Evolutionary conservation across 2,329 filamentous ascomycete species (phyloP).

Genomic region (Thelonectria discophora): DNA sequence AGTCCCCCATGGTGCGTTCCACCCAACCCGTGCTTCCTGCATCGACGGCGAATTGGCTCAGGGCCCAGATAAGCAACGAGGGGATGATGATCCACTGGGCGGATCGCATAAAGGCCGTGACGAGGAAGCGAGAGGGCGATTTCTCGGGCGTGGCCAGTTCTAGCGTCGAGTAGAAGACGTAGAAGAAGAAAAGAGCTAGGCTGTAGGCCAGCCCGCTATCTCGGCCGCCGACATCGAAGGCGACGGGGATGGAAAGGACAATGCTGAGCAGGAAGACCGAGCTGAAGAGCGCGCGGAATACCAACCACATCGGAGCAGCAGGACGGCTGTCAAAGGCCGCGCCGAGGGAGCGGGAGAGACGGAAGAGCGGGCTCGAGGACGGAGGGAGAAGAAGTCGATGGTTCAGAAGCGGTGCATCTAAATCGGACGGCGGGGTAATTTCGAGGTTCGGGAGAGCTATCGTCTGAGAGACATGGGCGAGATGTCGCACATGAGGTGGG

Average conservation of each 20-base stretch:
- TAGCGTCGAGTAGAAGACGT: slow-evolving; percentile 84
- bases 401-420: slow-evolving; percentile 28
- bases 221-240: slow-evolving; percentile 96
- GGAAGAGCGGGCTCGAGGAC: slow-evolving; percentile 24
- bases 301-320: slow-evolving; percentile 75
- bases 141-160: slow-evolving; percentile 82
- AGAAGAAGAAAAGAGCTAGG: slow-evolving; percentile 87
- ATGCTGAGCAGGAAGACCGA: slow-evolving; percentile 89
- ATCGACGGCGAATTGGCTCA: slow-evolving; percentile 95
- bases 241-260: slow-evolving; percentile 93
- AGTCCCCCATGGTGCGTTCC: slow-evolving; percentile 76
- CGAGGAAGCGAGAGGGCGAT: slow-evolving; percentile 77
- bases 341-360: slow-evolving; percentile 34
- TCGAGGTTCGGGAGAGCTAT: slow-evolving; percentile 3
- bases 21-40: slow-evolving; percentile 82
- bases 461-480: slow-evolving; percentile 22
- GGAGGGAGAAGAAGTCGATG: slow-evolving; percentile 3
- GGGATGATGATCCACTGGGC: slow-evolving; percentile 91
- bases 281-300: slow-evolving; percentile 82
- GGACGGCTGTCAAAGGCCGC: slow-evolving; percentile 42
- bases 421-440: slow-evolving; percentile 29
- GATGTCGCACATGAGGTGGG: slow-evolving; percentile 34
- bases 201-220: slow-evolving; percentile 96
- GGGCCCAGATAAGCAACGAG: slow-evolving; percentile 88
- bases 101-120: slow-evolving; percentile 74